Percentiles rank a stretch among this genome's conserved stretches.
phyloP scores from a whole-genome alignment of 352 stramenopile genomes.

The Globisporangium parvum region DNA sequence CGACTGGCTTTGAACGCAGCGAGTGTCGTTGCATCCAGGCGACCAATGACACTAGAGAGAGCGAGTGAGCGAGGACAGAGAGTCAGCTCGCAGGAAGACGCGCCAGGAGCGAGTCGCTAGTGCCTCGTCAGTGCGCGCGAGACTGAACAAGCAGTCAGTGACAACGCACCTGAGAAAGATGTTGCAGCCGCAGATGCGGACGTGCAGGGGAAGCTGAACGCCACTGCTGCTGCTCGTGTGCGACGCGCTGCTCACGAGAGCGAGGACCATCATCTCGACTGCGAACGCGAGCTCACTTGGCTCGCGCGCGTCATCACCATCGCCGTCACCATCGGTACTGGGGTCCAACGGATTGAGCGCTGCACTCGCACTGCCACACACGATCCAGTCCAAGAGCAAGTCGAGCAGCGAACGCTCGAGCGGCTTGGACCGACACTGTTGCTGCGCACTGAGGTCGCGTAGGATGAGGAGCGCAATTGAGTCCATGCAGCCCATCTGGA shows the following conservation, averaged over 20 bases:
- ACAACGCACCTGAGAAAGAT: slow-evolving; percentile 45
- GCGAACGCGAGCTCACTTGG: slow-evolving; percentile 5
- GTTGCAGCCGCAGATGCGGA: slow-evolving; percentile 63
- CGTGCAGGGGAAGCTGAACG: slow-evolving; percentile 25
- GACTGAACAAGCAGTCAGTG: background rate
- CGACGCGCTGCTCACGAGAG: slow-evolving; percentile 10
- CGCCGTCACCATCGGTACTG: background rate
- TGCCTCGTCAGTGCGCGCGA: no score
- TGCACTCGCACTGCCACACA: background rate
- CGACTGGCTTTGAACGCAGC: slow-evolving; percentile 4
- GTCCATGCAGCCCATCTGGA: slow-evolving; percentile 70
- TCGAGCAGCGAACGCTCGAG: slow-evolving; percentile 17
- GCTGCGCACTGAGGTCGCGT: slow-evolving; percentile 10
- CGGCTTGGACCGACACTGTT: background rate
- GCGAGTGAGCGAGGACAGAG: background rate
- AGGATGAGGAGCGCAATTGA: slow-evolving; percentile 47
- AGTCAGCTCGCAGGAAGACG: no score
- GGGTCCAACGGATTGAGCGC: background rate
- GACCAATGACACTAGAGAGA: slow-evolving; percentile 9
- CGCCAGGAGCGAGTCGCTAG: no score
- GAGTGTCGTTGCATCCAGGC: slow-evolving; percentile 7
- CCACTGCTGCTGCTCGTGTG: slow-evolving; percentile 15
- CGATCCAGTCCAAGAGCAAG: slow-evolving; percentile 33
- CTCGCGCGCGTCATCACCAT: background rate
- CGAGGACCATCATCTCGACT: slow-evolving; percentile 12